Evolutionary conservation across 768 basidiomycete genomes (phyloP), one percentile per base, ranked within the genome.

Genomic region (Russula griseocarnosa): DNA sequence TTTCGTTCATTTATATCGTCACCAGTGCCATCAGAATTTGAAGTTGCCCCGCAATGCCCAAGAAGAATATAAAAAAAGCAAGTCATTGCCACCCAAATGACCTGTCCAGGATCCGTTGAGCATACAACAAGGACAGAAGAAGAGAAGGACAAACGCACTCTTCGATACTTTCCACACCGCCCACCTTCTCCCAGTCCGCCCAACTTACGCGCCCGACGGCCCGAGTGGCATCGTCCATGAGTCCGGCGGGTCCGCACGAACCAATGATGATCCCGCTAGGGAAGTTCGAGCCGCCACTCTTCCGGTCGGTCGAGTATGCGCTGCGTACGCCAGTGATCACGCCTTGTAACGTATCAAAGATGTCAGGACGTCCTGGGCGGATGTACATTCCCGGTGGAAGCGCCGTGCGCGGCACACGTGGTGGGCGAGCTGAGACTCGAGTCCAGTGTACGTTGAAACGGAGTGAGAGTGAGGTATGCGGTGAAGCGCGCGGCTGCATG

Each of bases 401-500:
- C 18, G 58, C 28, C 44, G 50, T 38, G 24, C 69, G 62, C 6
- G 61, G 66, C 18, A 71, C 66, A 6, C 67, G 65, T 2, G 67
- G 63, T 20, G 66, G 61, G 36, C 56, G 54, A 36, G 70, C 34
- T 26, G 73, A 58, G 66, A 76, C 75, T 10, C 82, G 79, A 18
- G 80, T 82, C 72, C 81, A 80, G 60, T 76, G 76, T 7, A 81
- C 74, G 18, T 76, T 73, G 58, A 83, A 76, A 8, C 73, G 74
- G 24, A 81, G 67, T 0, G 73, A 73, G 14, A 74, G 68, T 0
- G 74, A 62, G 28, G 72, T 70, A 64, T 71, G 63, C 36, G 67
- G 59, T 20, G 66, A 56, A 26, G 61, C 22, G 50, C 73, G 68
- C 59, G 77, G 75, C 34, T 73, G 71, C 60, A 81, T 71, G 52